Conservation (phyloP, 352 stramenopile genomes). For the Thalassiosira pacifica region DNA sequence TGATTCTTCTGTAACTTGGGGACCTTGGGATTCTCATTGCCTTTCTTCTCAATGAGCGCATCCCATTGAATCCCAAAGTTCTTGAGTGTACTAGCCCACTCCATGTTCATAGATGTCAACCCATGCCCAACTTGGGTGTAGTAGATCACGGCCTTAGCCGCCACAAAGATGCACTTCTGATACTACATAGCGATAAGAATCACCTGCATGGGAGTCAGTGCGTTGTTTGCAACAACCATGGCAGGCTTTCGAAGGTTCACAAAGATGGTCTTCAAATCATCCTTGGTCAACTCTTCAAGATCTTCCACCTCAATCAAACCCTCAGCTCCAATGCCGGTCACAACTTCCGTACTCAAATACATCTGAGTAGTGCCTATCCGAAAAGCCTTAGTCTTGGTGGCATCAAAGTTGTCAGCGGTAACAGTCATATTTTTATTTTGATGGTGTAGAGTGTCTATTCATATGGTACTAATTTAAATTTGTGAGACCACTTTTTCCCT, state of each 20-base stretch:
- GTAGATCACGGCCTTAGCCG: neutral
- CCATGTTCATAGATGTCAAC: neutral
- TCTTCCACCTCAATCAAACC: no score
- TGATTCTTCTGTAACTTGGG: neutral
- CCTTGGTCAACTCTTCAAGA: slow-evolving; percentile 2
- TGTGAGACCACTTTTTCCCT: no score
- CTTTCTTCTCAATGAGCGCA: slow-evolving; percentile 2
- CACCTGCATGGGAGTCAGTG: no score
- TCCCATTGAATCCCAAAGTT: slow-evolving; percentile 13
- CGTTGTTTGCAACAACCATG: no score
- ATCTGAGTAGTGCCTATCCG: no score
- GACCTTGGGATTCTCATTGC: neutral
- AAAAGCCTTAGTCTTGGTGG: no score
- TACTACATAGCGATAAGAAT: slow-evolving; percentile 4
- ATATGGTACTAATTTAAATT: no score
- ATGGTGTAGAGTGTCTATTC: no score
- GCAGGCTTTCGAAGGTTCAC: neutral
- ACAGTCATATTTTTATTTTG: no score
- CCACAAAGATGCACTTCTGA: slow-evolving; percentile 13
- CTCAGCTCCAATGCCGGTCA: no score
- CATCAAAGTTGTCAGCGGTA: no score
- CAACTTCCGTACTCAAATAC: no score
- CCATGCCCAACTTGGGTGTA: neutral
- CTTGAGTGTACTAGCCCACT: neutral
- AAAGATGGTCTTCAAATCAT: neutral